Evolutionary conservation across 768 basidiomycete species (phyloP).

Genomic region (Rhizopogon sp.): DNA sequence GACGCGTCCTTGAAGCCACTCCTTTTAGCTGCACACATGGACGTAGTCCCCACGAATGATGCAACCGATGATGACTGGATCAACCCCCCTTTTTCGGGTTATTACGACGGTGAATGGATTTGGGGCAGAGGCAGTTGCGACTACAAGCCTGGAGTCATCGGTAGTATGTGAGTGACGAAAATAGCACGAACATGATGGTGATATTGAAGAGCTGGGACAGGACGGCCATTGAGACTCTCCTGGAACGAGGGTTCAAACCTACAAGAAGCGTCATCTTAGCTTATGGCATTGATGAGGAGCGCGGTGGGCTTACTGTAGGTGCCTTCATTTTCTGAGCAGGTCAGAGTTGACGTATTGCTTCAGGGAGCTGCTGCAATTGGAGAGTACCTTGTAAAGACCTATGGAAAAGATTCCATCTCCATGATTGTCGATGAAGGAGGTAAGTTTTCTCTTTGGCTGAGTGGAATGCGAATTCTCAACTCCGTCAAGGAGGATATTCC

Average conservation of each 20-base stretch:
- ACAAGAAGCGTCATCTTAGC: slow-evolving; percentile 28
- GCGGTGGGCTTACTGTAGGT: slow-evolving; percentile 33
- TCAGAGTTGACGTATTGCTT: not conserved
- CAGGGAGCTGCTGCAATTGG: slow-evolving; percentile 42
- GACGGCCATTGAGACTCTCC: slow-evolving; percentile 20
- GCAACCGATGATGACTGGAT: slow-evolving; percentile 41
- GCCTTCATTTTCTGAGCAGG: not conserved
- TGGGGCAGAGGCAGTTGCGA: slow-evolving; percentile 46
- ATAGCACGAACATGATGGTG: not conserved
- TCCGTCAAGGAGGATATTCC: slow-evolving; percentile 21
- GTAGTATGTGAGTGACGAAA: slow-evolving; percentile 24
- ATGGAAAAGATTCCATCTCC: slow-evolving; percentile 46
- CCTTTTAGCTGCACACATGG: slow-evolving; percentile 44
- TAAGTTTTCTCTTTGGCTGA: slow-evolving; percentile 6
- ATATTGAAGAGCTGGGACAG: slow-evolving; percentile 10
- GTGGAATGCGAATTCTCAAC: not conserved
- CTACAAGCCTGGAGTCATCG: slow-evolving; percentile 35
- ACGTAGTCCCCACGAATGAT: slow-evolving; percentile 48
- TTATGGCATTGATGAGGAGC: slow-evolving; percentile 43
- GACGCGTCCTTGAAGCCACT: slow-evolving; percentile 48
- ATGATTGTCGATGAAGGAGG: slow-evolving; percentile 61
- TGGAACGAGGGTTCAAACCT: slow-evolving; percentile 25
- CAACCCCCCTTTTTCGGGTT: slow-evolving; percentile 45
- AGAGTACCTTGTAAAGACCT: slow-evolving; percentile 33
- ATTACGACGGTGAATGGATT: slow-evolving; percentile 38